Evolutionary conservation across 768 basidiomycete species (phyloP).

Genomic region (Boletus sensibilis): DNA sequence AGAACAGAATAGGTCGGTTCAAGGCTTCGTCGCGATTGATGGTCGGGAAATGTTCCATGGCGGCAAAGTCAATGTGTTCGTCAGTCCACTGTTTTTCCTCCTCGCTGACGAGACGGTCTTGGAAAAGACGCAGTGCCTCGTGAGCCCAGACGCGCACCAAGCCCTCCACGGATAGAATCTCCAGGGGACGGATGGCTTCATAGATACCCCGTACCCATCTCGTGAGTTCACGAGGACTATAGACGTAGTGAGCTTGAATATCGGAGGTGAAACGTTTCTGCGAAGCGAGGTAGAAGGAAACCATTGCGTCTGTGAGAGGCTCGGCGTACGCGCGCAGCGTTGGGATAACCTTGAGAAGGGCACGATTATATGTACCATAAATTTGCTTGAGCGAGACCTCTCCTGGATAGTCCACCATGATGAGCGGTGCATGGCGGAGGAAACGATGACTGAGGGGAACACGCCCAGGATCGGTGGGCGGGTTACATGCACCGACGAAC

Average conservation of each 20-base stretch:
- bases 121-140: conserved; percentile 95
- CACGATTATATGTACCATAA: conserved; percentile 97
- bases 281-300: conserved; percentile 89
- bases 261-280: conserved; percentile 95
- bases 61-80: conserved; percentile 80
- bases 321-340: conserved; percentile 90
- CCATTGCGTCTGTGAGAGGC: conserved; percentile 97
- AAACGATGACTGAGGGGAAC: conserved; percentile 98
- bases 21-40: conserved; percentile 87
- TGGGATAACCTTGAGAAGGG: conserved; percentile 92
- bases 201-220: conserved; percentile 97
- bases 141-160: conserved; percentile 98
- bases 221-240: conserved; percentile 97
- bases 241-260: conserved; percentile 97
- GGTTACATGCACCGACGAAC: conserved; percentile 99
- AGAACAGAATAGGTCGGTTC: conserved; percentile 88
- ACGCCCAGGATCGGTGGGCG: conserved; percentile 97
- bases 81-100: conserved; percentile 96
- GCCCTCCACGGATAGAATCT: conserved; percentile 91
- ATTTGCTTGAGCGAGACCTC: conserved; percentile 97
- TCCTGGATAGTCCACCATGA: conserved; percentile 99
- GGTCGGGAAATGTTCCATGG: conserved; percentile 90
- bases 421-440: conserved; percentile 92
- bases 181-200: conserved; percentile 92
- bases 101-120: conserved; percentile 92